Percentiles rank a stretch among this genome's conserved stretches.
Evolutionary conservation across 306 rosid genomes (phyloP).

Genomic region (Vigna trinervia): DNA sequence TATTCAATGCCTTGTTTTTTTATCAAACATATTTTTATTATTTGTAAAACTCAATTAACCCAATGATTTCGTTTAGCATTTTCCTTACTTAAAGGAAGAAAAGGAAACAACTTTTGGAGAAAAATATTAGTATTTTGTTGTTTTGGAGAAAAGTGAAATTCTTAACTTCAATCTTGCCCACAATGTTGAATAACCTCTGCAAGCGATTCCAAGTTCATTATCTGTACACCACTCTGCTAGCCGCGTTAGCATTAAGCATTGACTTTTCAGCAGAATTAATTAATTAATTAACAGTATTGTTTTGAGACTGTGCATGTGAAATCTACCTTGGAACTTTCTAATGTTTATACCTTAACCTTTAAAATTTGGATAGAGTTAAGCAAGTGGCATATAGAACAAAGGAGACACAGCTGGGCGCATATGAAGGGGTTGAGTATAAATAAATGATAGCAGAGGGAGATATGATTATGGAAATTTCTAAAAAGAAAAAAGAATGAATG

Average conservation of each 20-base stretch:
- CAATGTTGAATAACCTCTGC: slow-evolving; percentile 25
- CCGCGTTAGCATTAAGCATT: slow-evolving; percentile 33
- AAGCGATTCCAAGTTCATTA: slow-evolving; percentile 33
- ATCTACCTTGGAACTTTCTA: slow-evolving; percentile 32
- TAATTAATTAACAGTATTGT: background rate
- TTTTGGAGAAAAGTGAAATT: slow-evolving; percentile 2
- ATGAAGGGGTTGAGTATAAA: slow-evolving; percentile 31
- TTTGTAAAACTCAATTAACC: no score
- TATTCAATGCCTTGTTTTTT: background rate
- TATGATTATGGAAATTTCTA: slow-evolving; percentile 42
- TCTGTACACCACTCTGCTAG: slow-evolving; percentile 45
- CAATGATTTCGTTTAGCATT: no score
- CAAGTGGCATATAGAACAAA: slow-evolving; percentile 42
- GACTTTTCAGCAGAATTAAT: slow-evolving; percentile 38
- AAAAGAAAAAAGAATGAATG: slow-evolving; percentile 13
- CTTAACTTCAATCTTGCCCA: background rate
- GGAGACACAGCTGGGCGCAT: slow-evolving; percentile 46
- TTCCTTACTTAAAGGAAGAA: no score
- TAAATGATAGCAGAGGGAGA: slow-evolving; percentile 11
- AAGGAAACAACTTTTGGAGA: no score
- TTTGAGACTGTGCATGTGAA: slow-evolving; percentile 37
- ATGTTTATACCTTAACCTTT: slow-evolving; percentile 34
- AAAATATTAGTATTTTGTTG: no score
- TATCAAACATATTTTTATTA: no score
- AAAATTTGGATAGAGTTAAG: slow-evolving; percentile 27